phyloP scores from a whole-genome alignment of 345 rosid species.

The Anacardium occidentale region DNA sequence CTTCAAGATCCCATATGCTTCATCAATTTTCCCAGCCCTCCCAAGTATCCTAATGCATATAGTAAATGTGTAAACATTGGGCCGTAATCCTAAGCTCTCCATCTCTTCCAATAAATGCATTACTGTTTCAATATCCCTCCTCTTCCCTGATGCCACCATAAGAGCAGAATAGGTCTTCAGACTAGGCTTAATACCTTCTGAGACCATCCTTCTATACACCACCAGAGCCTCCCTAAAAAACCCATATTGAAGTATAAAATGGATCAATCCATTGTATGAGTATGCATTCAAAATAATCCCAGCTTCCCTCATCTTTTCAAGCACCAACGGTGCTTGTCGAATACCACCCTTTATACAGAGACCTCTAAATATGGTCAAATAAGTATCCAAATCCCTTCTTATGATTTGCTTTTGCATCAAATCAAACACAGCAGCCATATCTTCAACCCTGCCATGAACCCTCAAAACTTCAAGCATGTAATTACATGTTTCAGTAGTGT shows the following conservation, averaged over 20 bases:
- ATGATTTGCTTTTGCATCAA: conserved; percentile 81
- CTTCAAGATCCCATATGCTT: conserved; percentile 63
- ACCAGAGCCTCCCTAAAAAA: conserved; percentile 61
- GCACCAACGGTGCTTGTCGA: conserved; percentile 50
- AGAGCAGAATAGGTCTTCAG: conserved; percentile 90
- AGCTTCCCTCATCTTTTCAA: conserved; percentile 57
- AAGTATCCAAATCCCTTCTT: conserved; percentile 59
- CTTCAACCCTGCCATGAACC: conserved; percentile 50
- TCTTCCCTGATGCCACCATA: conserved; percentile 88
- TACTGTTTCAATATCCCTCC: conserved; percentile 64
- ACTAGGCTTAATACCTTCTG: conserved; percentile 83
- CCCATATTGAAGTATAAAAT: conserved; percentile 66
- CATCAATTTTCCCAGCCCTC: conserved; percentile 69
- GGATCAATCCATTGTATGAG: conserved; percentile 78
- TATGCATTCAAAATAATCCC: conserved; percentile 73
- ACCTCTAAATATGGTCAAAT: conserved; percentile 57
- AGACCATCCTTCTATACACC: conserved; percentile 67
- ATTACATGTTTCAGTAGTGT: conserved; percentile 71
- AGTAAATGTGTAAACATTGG: conserved; percentile 85
- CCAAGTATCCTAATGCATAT: conserved; percentile 89
- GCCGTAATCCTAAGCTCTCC: conserved; percentile 77
- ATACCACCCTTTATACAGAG: conserved; percentile 64
- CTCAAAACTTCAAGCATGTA: conserved; percentile 76
- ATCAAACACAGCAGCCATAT: conserved; percentile 69
- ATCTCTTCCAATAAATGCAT: conserved; percentile 76